Percentiles rank a stretch among this genome's conserved stretches.
Conservation (phyloP, 352 stramenopile genomes). For the Sclerospora graminicola region DNA sequence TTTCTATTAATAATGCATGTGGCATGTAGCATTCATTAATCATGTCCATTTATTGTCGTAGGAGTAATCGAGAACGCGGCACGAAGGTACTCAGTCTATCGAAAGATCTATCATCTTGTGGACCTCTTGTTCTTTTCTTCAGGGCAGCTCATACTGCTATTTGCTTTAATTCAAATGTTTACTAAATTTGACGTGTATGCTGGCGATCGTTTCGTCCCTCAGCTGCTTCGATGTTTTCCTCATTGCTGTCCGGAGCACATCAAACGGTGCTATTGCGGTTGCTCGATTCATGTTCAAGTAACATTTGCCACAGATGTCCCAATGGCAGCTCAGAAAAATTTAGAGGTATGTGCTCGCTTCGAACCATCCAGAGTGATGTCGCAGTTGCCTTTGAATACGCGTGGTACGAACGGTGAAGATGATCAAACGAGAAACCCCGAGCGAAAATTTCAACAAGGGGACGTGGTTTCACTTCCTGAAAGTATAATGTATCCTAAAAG, state of each 20-base stretch:
- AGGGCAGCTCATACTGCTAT: too few relatives aligned
- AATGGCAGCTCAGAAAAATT: constrained; percentile 1
- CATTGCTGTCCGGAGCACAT: constrained; percentile 36
- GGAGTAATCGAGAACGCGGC: constrained; percentile 16
- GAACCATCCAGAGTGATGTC: constrained; percentile 15
- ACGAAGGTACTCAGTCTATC: constrained; percentile 7
- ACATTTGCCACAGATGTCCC: constrained; percentile 11
- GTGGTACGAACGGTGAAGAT: background rate
- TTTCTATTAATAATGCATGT: background rate
- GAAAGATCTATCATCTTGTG: too few relatives aligned
- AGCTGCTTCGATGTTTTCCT: constrained; percentile 34
- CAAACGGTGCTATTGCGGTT: constrained; percentile 32
- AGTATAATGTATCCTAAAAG: constrained; percentile 5
- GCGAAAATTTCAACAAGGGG: constrained; percentile 11
- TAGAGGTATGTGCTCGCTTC: constrained; percentile 40
- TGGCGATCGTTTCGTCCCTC: background rate
- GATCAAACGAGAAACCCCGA: too few relatives aligned
- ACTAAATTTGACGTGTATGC: background rate
- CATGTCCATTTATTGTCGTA: background rate
- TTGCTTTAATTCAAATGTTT: background rate
- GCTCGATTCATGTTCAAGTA: constrained; percentile 24
- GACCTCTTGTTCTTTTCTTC: too few relatives aligned
- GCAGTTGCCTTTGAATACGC: too few relatives aligned
- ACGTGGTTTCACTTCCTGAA: constrained; percentile 9
- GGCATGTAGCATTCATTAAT: background rate